Evolutionary conservation across 768 basidiomycete species (phyloP), one percentile per base, ranked within the genome.

Genomic region (Auriculariales sp.): DNA sequence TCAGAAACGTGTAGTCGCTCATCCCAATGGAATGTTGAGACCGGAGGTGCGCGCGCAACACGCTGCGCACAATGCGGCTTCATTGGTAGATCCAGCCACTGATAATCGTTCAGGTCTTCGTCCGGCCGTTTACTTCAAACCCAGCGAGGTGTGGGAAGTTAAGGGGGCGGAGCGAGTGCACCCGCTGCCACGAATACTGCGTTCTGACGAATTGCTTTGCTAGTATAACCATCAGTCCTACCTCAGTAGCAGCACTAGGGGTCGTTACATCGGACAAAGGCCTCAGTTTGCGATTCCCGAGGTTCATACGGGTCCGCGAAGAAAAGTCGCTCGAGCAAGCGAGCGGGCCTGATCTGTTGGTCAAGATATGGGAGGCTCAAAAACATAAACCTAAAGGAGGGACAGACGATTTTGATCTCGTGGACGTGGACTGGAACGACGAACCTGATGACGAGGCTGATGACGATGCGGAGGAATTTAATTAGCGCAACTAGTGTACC

Each of bases 131-230:
- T 86, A 79, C 61, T 83, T 86, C 59, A 72, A 70, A 54, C 83
- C 84, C 17, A 66, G 67, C 50, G 78, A 85, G 59, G 86, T 91
- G 14, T 95, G 92, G 92, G 91, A 95, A 66, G 84, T 94, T 51
- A 56, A 64, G 11, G 70, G 68, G 6, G 69, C 71, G 4, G 71
- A 71, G 65, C 66, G 46, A 55, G 61, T 58, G 24, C 9, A 5
- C 24, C 44, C 22, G 19, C 35, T 14, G 32, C n/a, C 9, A 32
- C 31, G 31, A 32, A n/a, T 15, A 32, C 31, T 32, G 31, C 15
- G 7, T 15, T 32, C 31, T 9, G 9, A 15, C 31, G 31, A 7
- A 32, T 32, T 32, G 31, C 31, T 15, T 32, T 32, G 31, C 31
- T 32, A 86, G 83, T 58, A 74, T 92, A 55, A 90, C 90, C 2